phyloP scores from a whole-genome alignment of 257 asterid genomes.

The Nicotiana obtusifolia region DNA sequence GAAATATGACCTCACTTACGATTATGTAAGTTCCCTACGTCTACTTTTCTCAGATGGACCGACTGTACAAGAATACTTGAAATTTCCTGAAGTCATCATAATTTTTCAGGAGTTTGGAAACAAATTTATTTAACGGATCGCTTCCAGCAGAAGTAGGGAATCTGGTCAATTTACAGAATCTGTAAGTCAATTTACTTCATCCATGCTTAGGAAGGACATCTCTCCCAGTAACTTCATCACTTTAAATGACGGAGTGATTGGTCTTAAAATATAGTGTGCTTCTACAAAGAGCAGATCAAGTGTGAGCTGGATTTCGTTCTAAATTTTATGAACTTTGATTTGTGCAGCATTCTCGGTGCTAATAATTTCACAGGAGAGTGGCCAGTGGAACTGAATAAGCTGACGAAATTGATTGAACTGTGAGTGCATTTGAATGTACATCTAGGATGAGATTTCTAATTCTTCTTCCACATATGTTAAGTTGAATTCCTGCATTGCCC shows the following conservation, averaged over 20 bases:
- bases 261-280: background rate
- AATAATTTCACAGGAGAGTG: constrained; percentile 41
- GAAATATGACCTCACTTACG: constrained; percentile 40
- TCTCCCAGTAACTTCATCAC: background rate
- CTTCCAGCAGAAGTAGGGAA: constrained; percentile 59
- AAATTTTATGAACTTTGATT: background rate
- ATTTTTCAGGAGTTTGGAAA: constrained; percentile 55
- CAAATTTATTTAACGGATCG: constrained; percentile 44
- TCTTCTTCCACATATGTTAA: background rate
- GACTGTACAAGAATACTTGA: background rate
- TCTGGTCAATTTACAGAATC: constrained; percentile 40
- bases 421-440: constrained; percentile 15
- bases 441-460: background rate
- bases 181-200: constrained; percentile 23
- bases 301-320: background rate
- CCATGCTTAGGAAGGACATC: background rate
- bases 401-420: constrained; percentile 40
- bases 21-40: constrained; percentile 23
- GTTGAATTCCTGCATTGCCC: constrained; percentile 1
- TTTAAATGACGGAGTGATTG: background rate
- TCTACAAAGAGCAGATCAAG: background rate
- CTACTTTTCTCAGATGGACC: background rate
- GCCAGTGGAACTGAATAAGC: constrained; percentile 37
- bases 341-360: constrained; percentile 39
- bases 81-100: constrained; percentile 2